Base-by-base conservation (phyloP, 345 rosid genomes). In the Linum trigynum region DNA sequence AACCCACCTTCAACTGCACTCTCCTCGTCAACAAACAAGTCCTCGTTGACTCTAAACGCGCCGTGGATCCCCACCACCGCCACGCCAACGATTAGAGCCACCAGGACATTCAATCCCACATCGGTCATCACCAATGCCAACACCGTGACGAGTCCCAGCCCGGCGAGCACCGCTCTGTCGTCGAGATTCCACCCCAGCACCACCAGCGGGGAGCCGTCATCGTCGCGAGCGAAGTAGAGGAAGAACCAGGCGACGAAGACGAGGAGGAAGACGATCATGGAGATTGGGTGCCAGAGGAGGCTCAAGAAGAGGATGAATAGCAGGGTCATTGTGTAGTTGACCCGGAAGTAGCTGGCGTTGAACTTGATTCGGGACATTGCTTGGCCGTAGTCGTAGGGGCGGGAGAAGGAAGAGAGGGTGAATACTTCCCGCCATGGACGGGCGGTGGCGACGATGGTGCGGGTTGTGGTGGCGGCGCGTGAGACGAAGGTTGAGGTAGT, bases 341-440 rank as follows among this genome's bases (percentile, higher is more conserved):
- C 80, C 48, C 97, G 85, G 84, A 92, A 92, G 74, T 90, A 77
- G 45, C 73, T 55, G 74, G 67, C 11, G 70, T 90, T 92, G 72
- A 69, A 71, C 72, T 72, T 82, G 11, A 85, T 69, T 16, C 86
- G 85, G 38, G 78, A 64, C 67, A 79, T 77, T 59, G 96, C 90
- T 17, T 88, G 91, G 7, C 67, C 66, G 76, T 75, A 77, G 43
- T 64, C 74, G 77, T 55, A 48, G 42, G 98, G 97, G 77, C 80
- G 69, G 51, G 89, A 84, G 71, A 92, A 64, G 2, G 85, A 67
- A 3, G 85, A 60, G 59, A 71, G 23, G 57, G 63, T 77, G 12
- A 88, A 53, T 57, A 92, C 78, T 59, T 88, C 94, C 3, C 69
- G 64, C 98, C 97, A 92, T 37, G 98, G 92, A 62, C 97, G 98